These are phyloP conservation scores for Endocarpon pusillum DNA, from an alignment of 495 filamentous ascomycete species.

Conservation along the genomic window DNA sequence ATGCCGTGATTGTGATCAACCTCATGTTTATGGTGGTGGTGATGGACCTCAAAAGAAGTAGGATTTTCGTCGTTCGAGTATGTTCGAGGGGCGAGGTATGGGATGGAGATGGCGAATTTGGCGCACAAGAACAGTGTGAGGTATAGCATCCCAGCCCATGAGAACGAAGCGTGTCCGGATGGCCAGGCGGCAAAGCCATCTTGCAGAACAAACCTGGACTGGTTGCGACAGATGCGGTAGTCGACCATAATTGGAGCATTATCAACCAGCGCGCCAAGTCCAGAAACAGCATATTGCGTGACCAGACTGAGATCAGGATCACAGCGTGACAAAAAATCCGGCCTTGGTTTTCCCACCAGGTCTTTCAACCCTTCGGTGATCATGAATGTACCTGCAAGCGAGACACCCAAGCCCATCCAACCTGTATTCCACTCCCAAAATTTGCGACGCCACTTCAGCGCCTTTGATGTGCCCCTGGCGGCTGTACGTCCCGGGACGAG, in stretches of 20 bases:
- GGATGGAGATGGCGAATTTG: slow-evolving; percentile 45
- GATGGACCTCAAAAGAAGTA: too few relatives aligned
- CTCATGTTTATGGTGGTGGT: background rate
- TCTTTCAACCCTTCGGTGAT: slow-evolving; percentile 47
- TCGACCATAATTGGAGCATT: slow-evolving; percentile 32
- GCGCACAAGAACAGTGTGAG: slow-evolving; percentile 44
- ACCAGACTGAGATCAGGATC: slow-evolving; percentile 33
- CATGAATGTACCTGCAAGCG: slow-evolving; percentile 35
- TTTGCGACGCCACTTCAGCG: slow-evolving; percentile 27
- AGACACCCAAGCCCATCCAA: slow-evolving; percentile 44
- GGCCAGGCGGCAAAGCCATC: slow-evolving; percentile 55
- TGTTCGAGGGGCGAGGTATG: slow-evolving; percentile 30
- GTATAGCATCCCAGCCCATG: slow-evolving; percentile 47
- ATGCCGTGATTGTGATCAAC: background rate
- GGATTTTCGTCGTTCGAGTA: too few relatives aligned
- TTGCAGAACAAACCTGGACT: slow-evolving; percentile 19
- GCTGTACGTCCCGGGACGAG: slow-evolving; percentile 29
- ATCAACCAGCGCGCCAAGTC: slow-evolving; percentile 26
- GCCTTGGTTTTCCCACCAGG: slow-evolving; percentile 44
- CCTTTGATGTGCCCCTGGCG: slow-evolving; percentile 11
- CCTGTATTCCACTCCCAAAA: slow-evolving; percentile 50
- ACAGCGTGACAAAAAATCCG: slow-evolving; percentile 46
- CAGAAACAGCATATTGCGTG: slow-evolving; percentile 26
- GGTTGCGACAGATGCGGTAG: slow-evolving; percentile 34
- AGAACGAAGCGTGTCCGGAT: slow-evolving; percentile 48